Conservation (phyloP, 805 yeast species). For the Ogataea paraovalis region DNA sequence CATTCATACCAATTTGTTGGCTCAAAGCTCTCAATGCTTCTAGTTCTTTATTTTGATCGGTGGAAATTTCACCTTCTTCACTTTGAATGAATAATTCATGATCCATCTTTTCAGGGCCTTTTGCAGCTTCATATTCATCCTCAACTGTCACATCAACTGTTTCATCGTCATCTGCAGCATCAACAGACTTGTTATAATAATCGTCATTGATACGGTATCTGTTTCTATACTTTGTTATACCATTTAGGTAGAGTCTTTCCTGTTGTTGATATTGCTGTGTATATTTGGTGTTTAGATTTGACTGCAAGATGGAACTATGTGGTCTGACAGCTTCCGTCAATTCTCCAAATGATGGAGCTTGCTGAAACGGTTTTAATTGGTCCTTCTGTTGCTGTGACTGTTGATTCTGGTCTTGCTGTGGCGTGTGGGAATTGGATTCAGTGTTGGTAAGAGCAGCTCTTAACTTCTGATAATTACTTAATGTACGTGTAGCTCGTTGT, state of each 20-base stretch:
- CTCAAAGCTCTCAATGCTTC: constrained; percentile 30
- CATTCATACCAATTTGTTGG: constrained; percentile 30
- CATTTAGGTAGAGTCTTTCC: constrained; percentile 47
- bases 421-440: neutral
- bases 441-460: constrained; percentile 11
- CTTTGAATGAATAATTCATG: constrained; percentile 12
- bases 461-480: constrained; percentile 16
- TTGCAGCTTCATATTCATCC: constrained; percentile 22
- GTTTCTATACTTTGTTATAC: constrained; percentile 35
- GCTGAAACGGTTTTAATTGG: neutral
- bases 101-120: constrained; percentile 16
- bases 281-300: constrained; percentile 30
- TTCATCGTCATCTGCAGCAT: constrained; percentile 34
- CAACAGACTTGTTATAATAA: constrained; percentile 50
- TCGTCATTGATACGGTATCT: constrained; percentile 40
- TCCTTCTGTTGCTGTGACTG: constrained; percentile 1
- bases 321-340: constrained; percentile 20
- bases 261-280: constrained; percentile 47
- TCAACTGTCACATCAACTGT: constrained; percentile 23
- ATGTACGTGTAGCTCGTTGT: constrained; percentile 14
- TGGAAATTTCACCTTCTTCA: constrained; percentile 16
- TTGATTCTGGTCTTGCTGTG: neutral
- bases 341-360: constrained; percentile 1
- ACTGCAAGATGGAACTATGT: constrained; percentile 28
- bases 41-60: constrained; percentile 23